Evolutionary conservation across 495 filamentous ascomycete species (phyloP), one percentile per base, ranked within the genome.

Genomic region (Daldinia grandis): DNA sequence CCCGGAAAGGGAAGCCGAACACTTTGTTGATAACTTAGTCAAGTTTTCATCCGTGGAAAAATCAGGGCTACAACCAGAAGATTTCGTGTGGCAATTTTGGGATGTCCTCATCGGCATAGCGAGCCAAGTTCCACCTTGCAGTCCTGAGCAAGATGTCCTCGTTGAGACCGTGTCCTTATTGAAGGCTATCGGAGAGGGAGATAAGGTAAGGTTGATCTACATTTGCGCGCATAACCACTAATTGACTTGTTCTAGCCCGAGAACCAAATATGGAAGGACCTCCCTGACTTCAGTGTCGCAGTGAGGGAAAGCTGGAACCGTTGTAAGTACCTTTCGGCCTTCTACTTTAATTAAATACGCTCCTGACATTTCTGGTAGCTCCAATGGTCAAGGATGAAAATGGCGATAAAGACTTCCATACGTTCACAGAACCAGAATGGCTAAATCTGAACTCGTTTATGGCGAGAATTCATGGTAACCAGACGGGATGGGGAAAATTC

Each of bases 381-480:
- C n/a, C n/a, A n/a, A n/a, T n/a, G n/a, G n/a, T n/a, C n/a, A n/a
- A n/a, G n/a, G n/a, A n/a, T n/a, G n/a, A n/a, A n/a, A n/a, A n/a
- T n/a, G n/a, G n/a, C n/a, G n/a, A n/a, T n/a, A n/a, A n/a, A n/a
- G n/a, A n/a, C n/a, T n/a, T n/a, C n/a, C n/a, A n/a, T n/a, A n/a
- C n/a, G n/a, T n/a, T n/a, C n/a, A 66, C 55, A 0, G 47, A 51
- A 28, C 15, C 24, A n/a, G 24, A 61, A 12, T 67, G 64, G 64
- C 3, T 67, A 1, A 67, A 67, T 15, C 1, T 67, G 47, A 67
- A 35, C 28, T 61, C 56, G 14, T 67, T 67, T 12, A n/a, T 60
- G 4, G 64, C 64, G 3, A 47, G 9, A 17, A 28, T 55, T 0
- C 14, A 25, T 25, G 4, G 5, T 0, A 12, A 42, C 12, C 5